Base-by-base conservation (phyloP, 148 eudicot species). In the Silene uniflora region DNA sequence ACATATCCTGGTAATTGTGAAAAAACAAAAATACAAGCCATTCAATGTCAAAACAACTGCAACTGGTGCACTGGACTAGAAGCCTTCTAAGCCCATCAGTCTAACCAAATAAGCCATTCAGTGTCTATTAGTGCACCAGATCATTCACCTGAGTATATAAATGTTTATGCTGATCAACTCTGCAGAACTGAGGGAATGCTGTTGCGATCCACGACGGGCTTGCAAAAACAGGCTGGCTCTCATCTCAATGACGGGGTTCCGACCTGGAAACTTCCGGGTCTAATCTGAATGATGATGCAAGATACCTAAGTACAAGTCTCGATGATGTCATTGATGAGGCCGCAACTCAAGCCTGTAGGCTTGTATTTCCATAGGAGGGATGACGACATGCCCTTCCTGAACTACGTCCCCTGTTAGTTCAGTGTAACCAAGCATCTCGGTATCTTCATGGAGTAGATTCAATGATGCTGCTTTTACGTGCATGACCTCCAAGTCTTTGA, bases 301-400 rank as follows among this genome's bases (percentile, higher is more conserved):
- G 44, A 71, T 3, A 10, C 9, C 5, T 0, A 46, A 44, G 29
- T 49, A 32, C 10, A 22, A 39, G 55, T 10, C 29, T 13, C 6
- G 46, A 39, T 69, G 46, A n/a, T 63, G 70, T 84, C 87, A 88
- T 77, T 86, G 78, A 10, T 65, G 83, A 19, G 90, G 91, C 71
- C 79, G 89, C 60, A 95, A 55, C 68, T 92, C 91, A 66, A 96
- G 81, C 75, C 87, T 88, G 82, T 92, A 96, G 32, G 97, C 94
- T 83, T 90, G 98, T 76, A 96, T 84, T 81, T 96, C 99, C 99
- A 92, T 96, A 29, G 99, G 98, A 17, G 98, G 83, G 61, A 96
- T 91, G 55, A 89, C 82, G 62, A 96, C 81, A 47, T 88, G 89
- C 68, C 99, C 97, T 74, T 91, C 98, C 77, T 82, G 91, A 75